Conservation (phyloP, 345 rosid genomes). For the Melaleuca quinquenervia region DNA sequence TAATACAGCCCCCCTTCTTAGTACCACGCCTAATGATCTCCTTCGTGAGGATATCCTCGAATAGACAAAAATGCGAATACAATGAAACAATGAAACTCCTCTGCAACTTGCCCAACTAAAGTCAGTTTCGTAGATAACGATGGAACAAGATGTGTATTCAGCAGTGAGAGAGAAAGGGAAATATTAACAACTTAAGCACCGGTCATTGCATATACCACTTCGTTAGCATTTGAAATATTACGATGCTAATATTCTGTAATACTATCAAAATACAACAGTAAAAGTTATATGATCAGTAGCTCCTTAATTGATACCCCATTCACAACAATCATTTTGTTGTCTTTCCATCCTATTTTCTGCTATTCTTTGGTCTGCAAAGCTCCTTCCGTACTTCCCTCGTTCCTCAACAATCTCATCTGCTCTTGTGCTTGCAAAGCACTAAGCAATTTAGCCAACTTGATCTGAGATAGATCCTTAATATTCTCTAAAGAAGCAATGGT, state of each 20-base stretch:
- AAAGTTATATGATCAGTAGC: not conserved
- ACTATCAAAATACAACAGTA: not conserved
- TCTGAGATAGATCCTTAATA: too few relatives aligned
- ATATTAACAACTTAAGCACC: not conserved
- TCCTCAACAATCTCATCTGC: too few relatives aligned
- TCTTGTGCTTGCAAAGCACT: too few relatives aligned
- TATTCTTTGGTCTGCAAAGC: too few relatives aligned
- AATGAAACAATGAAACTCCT: not conserved
- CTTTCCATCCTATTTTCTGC: too few relatives aligned
- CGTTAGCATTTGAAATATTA: conserved; percentile 2
- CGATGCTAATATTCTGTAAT: not conserved
- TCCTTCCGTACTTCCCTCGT: too few relatives aligned
- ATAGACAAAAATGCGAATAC: not conserved
- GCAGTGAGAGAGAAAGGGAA: not conserved
- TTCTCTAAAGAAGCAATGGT: too few relatives aligned
- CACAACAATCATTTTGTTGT: not conserved
- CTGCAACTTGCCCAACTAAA: not conserved
- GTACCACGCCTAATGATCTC: not conserved
- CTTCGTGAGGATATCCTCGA: not conserved
- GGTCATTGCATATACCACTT: not conserved
- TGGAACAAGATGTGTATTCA: not conserved
- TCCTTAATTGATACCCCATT: not conserved
- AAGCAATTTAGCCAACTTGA: too few relatives aligned
- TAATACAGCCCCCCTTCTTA: not conserved
- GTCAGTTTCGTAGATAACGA: not conserved